Base-by-base conservation (phyloP, 371 early-diverging fungal genomes). In the Smittium culicis region DNA sequence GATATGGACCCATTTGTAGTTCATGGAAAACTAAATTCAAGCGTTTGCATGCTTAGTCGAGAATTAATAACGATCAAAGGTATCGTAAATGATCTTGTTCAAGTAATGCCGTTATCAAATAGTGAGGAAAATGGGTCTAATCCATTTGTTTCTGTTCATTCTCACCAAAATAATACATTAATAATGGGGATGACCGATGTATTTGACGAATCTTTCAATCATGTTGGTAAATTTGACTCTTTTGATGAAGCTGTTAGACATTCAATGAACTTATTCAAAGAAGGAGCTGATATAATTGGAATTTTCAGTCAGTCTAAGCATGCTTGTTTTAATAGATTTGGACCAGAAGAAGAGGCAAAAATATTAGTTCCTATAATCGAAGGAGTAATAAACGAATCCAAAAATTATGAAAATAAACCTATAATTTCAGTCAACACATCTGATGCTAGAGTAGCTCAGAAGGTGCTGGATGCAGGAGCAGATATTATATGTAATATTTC, bases 111-210 rank as follows among this genome's bases (percentile, higher is more conserved):
- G n/a, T n/a, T n/a, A n/a, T n/a, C n/a, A n/a, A n/a, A n/a, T n/a
- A n/a, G n/a, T n/a, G n/a, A n/a, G n/a, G n/a, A n/a, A n/a, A n/a
- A n/a, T n/a, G n/a, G n/a, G n/a, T n/a, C n/a, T n/a, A n/a, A n/a
- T n/a, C n/a, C n/a, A 28, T 35, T 54, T 20, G 45, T 27, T 31
- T 17, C n/a, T 65, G 45, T 25, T 58, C 29, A 34, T 29, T n/a
- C 35, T 63, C 60, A 17, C 54, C 78, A 72, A 61, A 69, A 67
- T 34, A 68, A 74, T 34, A 80, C 74, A 2, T 30, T 79, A 64
- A 77, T 94, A 66, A 98, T 98, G 98, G 98, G 96, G 35, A 94
- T 98, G 34, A 78, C 97, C 34, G 97, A 97, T 71, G 87, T 91
- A 24, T 96, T 97, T 0, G 96, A 96, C 1, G 98, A 98, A 76